A percentile compares a stretch with the other conserved stretches of the same genome.
These are phyloP conservation scores for Drosera spatulata DNA, from an alignment of 179 eudicot genomes.

Conservation along the genomic window DNA sequence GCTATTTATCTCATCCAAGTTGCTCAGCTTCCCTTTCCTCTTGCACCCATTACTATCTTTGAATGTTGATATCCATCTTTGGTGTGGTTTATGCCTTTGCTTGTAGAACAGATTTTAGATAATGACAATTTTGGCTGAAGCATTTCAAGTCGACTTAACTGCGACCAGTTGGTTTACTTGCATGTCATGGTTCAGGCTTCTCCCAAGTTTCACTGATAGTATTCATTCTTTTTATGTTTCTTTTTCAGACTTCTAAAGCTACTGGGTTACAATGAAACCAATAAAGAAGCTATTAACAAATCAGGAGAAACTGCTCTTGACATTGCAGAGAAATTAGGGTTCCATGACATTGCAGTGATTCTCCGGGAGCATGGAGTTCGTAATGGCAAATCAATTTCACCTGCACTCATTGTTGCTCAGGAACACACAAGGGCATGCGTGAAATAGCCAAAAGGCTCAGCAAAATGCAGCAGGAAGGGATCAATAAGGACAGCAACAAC, in stretches of 20 bases:
- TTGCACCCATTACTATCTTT: neutral
- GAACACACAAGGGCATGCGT: conserved; percentile 27
- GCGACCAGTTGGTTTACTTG: no score
- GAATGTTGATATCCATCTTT: neutral
- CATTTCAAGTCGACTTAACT: no score
- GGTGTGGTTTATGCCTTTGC: no score
- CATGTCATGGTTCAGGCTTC: neutral
- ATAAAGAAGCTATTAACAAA: conserved; percentile 37
- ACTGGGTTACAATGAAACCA: conserved; percentile 16
- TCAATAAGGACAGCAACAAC: conserved; percentile 44
- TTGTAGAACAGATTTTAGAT: no score
- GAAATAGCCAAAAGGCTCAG: conserved; percentile 35
- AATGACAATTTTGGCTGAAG: no score
- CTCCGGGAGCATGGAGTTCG: conserved; percentile 25
- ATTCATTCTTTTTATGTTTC: neutral
- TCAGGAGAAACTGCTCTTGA: conserved; percentile 47
- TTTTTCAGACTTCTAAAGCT: conserved; percentile 32
- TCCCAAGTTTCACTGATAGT: neutral
- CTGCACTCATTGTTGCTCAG: conserved; percentile 12
- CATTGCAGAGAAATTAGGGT: conserved; percentile 29
- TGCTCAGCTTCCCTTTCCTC: neutral
- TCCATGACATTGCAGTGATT: conserved; percentile 12
- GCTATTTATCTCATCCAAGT: neutral
- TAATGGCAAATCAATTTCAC: conserved; percentile 22
- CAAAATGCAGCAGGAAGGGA: conserved; percentile 46